A percentile compares a stretch with the other conserved stretches of the same genome.
phyloP scores from a whole-genome alignment of 768 basidiomycete genomes.

The Ramaria rubella region DNA sequence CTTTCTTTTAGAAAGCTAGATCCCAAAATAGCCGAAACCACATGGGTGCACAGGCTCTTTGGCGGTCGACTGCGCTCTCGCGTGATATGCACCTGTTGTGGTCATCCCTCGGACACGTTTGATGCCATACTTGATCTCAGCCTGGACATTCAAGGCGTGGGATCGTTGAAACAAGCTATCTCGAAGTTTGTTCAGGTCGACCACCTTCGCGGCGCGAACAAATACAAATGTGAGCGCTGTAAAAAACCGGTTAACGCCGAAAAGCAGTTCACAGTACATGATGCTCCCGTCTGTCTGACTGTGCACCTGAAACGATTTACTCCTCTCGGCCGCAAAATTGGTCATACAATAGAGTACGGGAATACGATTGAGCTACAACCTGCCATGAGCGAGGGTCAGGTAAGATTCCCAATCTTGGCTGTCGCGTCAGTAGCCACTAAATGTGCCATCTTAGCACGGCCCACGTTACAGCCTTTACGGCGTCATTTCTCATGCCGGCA shows the following conservation, averaged over 20 bases:
- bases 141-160: slow-evolving; percentile 70
- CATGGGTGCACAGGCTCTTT: slow-evolving; percentile 93
- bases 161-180: slow-evolving; percentile 63
- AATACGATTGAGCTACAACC: slow-evolving; percentile 64
- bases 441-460: slow-evolving; percentile 34
- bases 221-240: slow-evolving; percentile 99
- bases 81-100: slow-evolving; percentile 77
- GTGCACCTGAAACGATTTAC: slow-evolving; percentile 95
- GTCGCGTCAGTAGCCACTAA: neutral
- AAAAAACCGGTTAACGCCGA: slow-evolving; percentile 85
- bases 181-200: slow-evolving; percentile 79
- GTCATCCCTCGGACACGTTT: slow-evolving; percentile 89
- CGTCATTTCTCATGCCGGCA: slow-evolving; percentile 88
- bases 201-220: slow-evolving; percentile 80
- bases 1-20: slow-evolving; percentile 52
- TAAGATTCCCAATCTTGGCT: slow-evolving; percentile 16
- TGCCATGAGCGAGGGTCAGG: slow-evolving; percentile 76
- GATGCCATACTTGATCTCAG: slow-evolving; percentile 93
- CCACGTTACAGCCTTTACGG: slow-evolving; percentile 85
- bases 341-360: slow-evolving; percentile 69
- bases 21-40: slow-evolving; percentile 68
- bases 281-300: slow-evolving; percentile 83
- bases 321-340: slow-evolving; percentile 82
- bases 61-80: slow-evolving; percentile 88
- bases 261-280: slow-evolving; percentile 83